These are phyloP conservation scores for Kwoniella sp. DNA, from an alignment of 768 basidiomycete species.

Conservation along the genomic window DNA sequence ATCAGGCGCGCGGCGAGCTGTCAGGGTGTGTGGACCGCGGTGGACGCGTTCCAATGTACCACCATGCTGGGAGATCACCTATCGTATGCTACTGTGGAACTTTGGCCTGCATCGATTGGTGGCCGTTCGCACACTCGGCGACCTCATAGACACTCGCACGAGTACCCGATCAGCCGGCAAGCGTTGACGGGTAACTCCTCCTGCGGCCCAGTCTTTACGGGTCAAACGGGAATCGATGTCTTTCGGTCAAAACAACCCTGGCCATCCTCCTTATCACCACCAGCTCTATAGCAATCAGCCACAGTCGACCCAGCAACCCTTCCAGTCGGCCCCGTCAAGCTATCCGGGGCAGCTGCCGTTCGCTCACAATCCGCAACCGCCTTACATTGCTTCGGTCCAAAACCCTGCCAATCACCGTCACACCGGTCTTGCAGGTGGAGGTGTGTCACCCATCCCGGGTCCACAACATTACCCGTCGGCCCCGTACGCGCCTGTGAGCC, in stretches of 20 bases:
- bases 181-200: no score
- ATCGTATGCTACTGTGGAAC: no score
- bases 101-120: no score
- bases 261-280: slow-evolving; percentile 1
- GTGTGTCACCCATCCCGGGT: not conserved
- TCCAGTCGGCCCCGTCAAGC: slow-evolving; percentile 1
- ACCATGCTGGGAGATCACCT: no score
- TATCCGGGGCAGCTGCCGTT: not conserved
- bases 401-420: no score
- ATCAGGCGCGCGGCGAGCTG: no score
- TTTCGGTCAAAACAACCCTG: slow-evolving; percentile 1
- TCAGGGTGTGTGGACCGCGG: no score
- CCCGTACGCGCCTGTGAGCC: not conserved
- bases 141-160: no score
- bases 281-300: not conserved
- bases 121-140: no score
- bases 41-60: no score
- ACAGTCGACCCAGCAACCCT: not conserved
- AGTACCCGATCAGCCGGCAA: no score
- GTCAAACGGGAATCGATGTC: slow-evolving; percentile 8
- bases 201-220: no score
- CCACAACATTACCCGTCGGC: not conserved
- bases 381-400: not conserved
- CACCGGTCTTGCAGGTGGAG: slow-evolving; percentile 2
- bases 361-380: not conserved